Base-by-base conservation (phyloP, 306 rosid genomes). In the Pueraria montana region DNA sequence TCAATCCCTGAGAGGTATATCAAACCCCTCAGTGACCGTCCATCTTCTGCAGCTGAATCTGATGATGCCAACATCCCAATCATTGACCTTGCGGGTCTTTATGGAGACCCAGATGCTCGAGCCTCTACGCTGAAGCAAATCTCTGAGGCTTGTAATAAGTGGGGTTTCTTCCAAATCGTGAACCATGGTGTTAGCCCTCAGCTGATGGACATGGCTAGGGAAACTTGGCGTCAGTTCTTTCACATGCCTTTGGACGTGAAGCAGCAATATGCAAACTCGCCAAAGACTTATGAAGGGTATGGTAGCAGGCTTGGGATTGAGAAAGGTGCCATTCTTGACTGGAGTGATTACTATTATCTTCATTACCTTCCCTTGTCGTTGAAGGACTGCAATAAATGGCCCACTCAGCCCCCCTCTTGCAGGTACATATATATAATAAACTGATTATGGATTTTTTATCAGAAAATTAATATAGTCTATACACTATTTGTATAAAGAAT, bases 291-390 rank as follows among this genome's bases (percentile, higher is more conserved):
- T 40, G 98, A 94, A 78, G 98, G 98, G 0, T 94, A 94, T 78
- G 98, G 98, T 4, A 92, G 97, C 68, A 89, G 98, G 8, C 89
- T 92, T 14, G 98, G 97, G 1, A 69, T 94, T 18, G 82, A 92
- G 34, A 92, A 87, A 55, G 97, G 92, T n/a, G 97, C 97, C 53
- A 84, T 91, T 87, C 95, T 94, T 59, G 98, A 94, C 72, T 94
- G 97, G 98, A 91, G 97, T 75, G 98, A 94, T 70, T 94, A 94
- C 53, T 94, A 91, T 38, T 94, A 24, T 75, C 97, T 94, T 70
- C 98, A 94, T 76, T 91, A 77, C 50, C 96, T 89, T 74, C 98
- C 98, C 2, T 59, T 83, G 17, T 38, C 36, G 0, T 79, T 94
- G 80, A 94, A 92, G 80, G 95, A 89, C 59, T 59, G 78, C 26